phyloP scores from a whole-genome alignment of 2,329 filamentous ascomycete species.

The Berkeleyomyces rouxiae region DNA sequence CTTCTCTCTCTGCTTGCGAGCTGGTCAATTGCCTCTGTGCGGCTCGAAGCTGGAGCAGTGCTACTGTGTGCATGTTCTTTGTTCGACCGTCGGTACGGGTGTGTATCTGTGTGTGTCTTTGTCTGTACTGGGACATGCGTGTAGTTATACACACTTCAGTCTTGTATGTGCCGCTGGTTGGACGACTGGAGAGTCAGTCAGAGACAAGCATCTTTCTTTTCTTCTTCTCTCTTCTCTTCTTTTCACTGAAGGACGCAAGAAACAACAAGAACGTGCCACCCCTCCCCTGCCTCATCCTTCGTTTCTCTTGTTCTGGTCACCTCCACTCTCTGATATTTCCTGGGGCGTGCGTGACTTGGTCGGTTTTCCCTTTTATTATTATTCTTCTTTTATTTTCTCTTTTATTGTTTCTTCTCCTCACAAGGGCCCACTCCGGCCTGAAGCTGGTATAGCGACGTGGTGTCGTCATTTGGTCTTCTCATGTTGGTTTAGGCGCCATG shows the following conservation, averaged over 20 bases:
- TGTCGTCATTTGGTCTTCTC: neutral
- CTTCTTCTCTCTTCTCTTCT: neutral
- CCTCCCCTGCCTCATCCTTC: neutral
- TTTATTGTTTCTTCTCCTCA: neutral
- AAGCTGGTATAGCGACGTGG: neutral
- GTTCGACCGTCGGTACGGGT: neutral
- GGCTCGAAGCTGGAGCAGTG: neutral
- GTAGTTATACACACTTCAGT: too few species aligned
- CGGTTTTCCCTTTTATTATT: neutral
- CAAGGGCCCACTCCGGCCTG: neutral
- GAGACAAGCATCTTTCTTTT: neutral
- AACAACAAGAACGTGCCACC: slow-evolving; percentile 1
- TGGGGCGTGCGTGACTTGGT: neutral
- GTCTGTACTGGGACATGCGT: too few species aligned
- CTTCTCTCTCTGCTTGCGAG: neutral
- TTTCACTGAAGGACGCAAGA: neutral
- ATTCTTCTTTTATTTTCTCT: neutral
- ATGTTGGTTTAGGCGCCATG: neutral
- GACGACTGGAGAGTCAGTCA: too few species aligned
- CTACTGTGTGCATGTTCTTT: neutral
- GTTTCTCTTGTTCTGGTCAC: neutral
- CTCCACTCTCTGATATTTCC: neutral
- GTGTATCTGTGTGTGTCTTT: neutral
- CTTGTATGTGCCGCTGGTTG: too few species aligned
- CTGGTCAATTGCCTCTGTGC: neutral